These are phyloP conservation scores for Lactarius evosmus DNA, from an alignment of 768 basidiomycete genomes.

Conservation along the genomic window DNA sequence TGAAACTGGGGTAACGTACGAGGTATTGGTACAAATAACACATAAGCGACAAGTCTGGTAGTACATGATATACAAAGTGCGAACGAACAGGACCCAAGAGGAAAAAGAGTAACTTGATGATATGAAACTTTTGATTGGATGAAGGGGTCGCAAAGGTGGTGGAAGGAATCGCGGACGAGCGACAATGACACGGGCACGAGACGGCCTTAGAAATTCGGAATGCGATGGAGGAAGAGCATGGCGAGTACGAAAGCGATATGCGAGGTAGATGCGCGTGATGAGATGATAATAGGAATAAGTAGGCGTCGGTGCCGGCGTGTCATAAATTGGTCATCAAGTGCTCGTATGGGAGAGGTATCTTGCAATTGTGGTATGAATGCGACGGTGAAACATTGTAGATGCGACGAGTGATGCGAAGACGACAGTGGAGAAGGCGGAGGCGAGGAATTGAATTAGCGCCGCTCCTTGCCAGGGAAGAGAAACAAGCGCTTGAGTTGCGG, in stretches of 20 bases:
- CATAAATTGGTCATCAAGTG: slow-evolving; percentile 24
- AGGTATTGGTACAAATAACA: slow-evolving; percentile 26
- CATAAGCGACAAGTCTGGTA: slow-evolving; percentile 20
- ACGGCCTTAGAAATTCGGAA: slow-evolving; percentile 15
- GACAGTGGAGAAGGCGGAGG: slow-evolving; percentile 15
- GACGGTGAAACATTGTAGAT: slow-evolving; percentile 17
- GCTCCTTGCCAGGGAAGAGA: slow-evolving; percentile 53
- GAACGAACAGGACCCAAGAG: slow-evolving; percentile 10
- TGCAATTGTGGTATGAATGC: slow-evolving; percentile 27
- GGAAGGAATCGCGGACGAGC: slow-evolving; percentile 20
- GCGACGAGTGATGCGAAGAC: slow-evolving; percentile 12
- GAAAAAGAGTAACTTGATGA: slow-evolving; percentile 16
- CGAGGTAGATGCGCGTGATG: slow-evolving; percentile 27
- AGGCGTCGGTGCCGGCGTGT: slow-evolving; percentile 25
- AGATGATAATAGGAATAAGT: slow-evolving; percentile 29
- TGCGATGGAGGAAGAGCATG: slow-evolving; percentile 16
- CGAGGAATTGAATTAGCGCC: slow-evolving; percentile 9
- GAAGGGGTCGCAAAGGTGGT: slow-evolving; percentile 15
- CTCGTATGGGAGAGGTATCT: slow-evolving; percentile 27
- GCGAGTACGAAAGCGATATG: slow-evolving; percentile 22
- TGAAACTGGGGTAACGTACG: slow-evolving; percentile 26
- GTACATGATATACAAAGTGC: slow-evolving; percentile 27
- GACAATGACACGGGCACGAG: slow-evolving; percentile 22
- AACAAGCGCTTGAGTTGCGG: slow-evolving; percentile 64
- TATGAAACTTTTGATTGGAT: slow-evolving; percentile 21